These are phyloP conservation scores for Pseudocercospora musae DNA, from an alignment of 2,329 filamentous ascomycete species.

Conservation along the genomic window DNA sequence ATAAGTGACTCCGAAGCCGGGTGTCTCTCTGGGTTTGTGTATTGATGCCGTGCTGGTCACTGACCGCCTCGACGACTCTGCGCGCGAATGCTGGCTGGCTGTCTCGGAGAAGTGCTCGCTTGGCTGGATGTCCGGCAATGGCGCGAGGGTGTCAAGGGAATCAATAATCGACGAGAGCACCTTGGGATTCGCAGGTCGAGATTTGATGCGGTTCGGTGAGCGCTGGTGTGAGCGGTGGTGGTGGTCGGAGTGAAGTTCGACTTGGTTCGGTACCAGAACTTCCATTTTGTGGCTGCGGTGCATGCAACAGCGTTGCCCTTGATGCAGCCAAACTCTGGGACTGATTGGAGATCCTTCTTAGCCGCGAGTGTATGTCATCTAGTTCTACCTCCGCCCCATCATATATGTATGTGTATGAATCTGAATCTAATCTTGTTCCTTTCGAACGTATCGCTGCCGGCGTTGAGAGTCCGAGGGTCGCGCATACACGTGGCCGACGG, in stretches of 20 bases:
- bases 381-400: not conserved
- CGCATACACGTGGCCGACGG: not conserved
- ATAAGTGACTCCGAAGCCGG: constrained; percentile 68
- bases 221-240: constrained; percentile 6
- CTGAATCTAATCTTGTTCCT: not conserved
- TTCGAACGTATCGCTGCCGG: not conserved
- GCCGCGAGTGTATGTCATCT: not conserved
- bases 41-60: constrained; percentile 25
- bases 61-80: constrained; percentile 23
- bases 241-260: not conserved
- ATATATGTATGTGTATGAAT: not conserved
- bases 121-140: constrained; percentile 21
- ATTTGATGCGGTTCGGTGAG: constrained; percentile 33
- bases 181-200: constrained; percentile 58
- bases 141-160: constrained; percentile 47
- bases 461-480: not conserved
- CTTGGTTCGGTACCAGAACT: constrained; percentile 1
- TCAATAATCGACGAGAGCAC: constrained; percentile 65
- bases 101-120: constrained; percentile 22
- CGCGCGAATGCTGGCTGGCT: constrained; percentile 21
- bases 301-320: not conserved
- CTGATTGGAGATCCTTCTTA: not conserved
- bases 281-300: not conserved
- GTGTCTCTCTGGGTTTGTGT: constrained; percentile 15
- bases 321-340: not conserved